Conservation (phyloP, 345 rosid species). For the Eucalyptus erythrocorys region DNA sequence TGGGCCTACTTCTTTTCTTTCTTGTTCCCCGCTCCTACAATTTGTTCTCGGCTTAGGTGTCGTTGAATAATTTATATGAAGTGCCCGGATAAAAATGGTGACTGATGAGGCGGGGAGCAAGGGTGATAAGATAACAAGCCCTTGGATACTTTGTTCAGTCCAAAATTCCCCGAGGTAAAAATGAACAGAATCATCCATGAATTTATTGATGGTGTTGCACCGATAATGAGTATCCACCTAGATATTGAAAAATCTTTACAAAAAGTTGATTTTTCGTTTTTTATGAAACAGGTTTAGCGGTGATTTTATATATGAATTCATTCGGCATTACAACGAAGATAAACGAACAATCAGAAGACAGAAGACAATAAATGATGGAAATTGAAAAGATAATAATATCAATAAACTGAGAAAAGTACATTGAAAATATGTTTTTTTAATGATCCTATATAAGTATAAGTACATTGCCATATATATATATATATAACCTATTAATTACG, state of each 20-base stretch:
- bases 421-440: background rate
- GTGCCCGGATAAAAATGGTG: background rate
- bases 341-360: background rate
- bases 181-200: background rate
- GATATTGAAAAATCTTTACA: background rate
- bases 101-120: background rate
- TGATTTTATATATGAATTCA: background rate
- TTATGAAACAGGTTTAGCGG: background rate
- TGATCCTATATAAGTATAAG: background rate
- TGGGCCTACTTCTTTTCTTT: background rate
- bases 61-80: background rate
- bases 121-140: background rate
- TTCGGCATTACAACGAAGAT: background rate
- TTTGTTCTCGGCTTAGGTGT: background rate
- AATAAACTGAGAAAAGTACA: too few species aligned
- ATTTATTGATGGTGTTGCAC: background rate
- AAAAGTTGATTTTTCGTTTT: background rate
- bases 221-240: background rate
- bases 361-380: background rate
- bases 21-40: background rate
- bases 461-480: background rate
- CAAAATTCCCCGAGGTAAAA: background rate
- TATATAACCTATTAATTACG: background rate
- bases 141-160: background rate
- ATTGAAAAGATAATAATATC: too few species aligned